Evolutionary conservation across 768 basidiomycete species (phyloP).

Genomic region (Psilocybe tampanensis): DNA sequence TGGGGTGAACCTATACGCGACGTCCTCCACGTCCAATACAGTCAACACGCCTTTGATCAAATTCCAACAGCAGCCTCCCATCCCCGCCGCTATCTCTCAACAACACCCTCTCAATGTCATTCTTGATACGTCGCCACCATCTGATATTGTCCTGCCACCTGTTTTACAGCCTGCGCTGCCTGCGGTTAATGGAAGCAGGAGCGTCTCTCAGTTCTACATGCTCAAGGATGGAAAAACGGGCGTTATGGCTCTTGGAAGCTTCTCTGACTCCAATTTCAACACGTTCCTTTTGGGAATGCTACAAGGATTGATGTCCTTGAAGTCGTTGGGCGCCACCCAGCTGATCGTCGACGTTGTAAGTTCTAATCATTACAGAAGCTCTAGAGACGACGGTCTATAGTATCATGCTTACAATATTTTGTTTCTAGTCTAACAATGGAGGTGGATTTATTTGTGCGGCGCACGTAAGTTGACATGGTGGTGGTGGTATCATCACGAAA

Average conservation of each 20-base stretch:
- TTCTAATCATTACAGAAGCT: no score
- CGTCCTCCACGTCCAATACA: constrained; percentile 4
- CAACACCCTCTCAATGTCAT: constrained; percentile 49
- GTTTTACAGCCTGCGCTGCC: constrained; percentile 36
- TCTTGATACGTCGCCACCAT: constrained; percentile 47
- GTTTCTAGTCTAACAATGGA: constrained; percentile 47
- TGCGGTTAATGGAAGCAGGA: constrained; percentile 47
- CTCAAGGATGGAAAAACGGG: constrained; percentile 56
- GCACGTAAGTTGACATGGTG: constrained; percentile 44
- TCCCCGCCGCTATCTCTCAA: constrained; percentile 29
- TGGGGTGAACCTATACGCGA: constrained; percentile 38
- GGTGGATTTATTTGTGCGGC: constrained; percentile 63
- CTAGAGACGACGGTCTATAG: no score
- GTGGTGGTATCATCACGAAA: neutral
- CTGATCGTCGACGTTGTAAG: constrained; percentile 62
- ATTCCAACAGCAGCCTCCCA: constrained; percentile 43
- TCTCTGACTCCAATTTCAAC: constrained; percentile 46
- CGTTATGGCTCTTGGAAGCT: constrained; percentile 61
- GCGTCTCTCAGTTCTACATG: constrained; percentile 56
- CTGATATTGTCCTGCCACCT: constrained; percentile 45
- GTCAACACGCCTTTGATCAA: constrained; percentile 31
- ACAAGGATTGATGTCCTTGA: constrained; percentile 51
- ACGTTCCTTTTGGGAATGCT: constrained; percentile 46
- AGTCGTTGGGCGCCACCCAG: constrained; percentile 50
- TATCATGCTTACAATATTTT: neutral